Evolutionary conservation across 2,329 filamentous ascomycete genomes (phyloP).

Genomic region (Conoideocrella luteorostrata): DNA sequence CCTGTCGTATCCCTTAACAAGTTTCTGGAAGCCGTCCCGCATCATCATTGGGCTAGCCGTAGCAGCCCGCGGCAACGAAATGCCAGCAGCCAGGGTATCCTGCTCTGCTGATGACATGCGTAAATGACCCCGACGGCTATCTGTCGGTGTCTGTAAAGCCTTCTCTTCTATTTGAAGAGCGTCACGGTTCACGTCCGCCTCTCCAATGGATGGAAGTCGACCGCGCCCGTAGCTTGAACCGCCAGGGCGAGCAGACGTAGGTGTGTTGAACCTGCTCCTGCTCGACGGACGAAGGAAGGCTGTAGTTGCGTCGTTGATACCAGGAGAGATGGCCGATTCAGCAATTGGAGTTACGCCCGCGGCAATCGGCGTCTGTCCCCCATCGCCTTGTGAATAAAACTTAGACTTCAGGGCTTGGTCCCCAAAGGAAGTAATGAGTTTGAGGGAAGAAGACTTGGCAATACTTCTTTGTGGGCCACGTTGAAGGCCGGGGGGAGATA

Average conservation of each 20-base stretch:
- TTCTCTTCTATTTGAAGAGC: slow-evolving; percentile 20
- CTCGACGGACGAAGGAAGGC: slow-evolving; percentile 62
- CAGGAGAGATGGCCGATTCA: slow-evolving; percentile 61
- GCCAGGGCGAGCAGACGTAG: slow-evolving; percentile 55
- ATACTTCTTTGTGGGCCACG: slow-evolving; percentile 56
- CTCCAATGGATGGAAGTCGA: slow-evolving; percentile 72
- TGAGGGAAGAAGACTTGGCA: slow-evolving; percentile 76
- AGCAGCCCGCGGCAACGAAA: slow-evolving; percentile 55
- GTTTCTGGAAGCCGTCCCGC: slow-evolving; percentile 37
- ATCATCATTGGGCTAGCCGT: slow-evolving; percentile 63
- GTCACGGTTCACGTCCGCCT: slow-evolving; percentile 34
- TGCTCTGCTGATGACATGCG: slow-evolving; percentile 35
- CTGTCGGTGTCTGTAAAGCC: slow-evolving; percentile 18
- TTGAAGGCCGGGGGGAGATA: slow-evolving; percentile 65
- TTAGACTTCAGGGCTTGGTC: slow-evolving; percentile 55
- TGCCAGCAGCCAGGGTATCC: slow-evolving; percentile 34
- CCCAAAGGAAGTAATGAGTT: slow-evolving; percentile 86
- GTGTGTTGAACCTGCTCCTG: slow-evolving; percentile 63
- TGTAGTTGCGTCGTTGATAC: slow-evolving; percentile 57
- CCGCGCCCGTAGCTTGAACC: slow-evolving; percentile 55
- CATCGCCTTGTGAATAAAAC: slow-evolving; percentile 53
- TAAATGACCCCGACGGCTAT: slow-evolving; percentile 24
- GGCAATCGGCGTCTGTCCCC: slow-evolving; percentile 67
- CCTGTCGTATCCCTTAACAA: slow-evolving; percentile 23
- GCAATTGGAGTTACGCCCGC: slow-evolving; percentile 84